Evolutionary conservation across 768 basidiomycete genomes (phyloP).

Genomic region (Phanerochaete carnosa): DNA sequence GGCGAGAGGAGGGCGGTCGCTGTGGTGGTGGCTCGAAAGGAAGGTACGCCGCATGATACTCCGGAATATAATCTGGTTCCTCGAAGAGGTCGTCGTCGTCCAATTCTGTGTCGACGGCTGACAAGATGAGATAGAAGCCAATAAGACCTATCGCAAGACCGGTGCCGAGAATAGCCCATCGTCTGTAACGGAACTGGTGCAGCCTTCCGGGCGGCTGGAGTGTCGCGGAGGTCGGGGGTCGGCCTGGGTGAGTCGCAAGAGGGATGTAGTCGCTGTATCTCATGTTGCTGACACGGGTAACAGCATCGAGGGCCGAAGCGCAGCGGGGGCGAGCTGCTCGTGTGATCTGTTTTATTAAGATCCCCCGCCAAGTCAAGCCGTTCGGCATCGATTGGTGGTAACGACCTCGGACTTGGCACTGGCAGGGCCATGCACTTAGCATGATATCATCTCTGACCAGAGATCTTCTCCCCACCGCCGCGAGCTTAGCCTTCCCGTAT

Average conservation of each 20-base stretch:
- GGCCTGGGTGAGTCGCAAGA: slow-evolving; percentile 19
- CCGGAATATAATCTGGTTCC: background rate
- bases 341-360: slow-evolving; percentile 9
- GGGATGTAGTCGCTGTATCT: slow-evolving; percentile 18
- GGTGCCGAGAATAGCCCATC: slow-evolving; percentile 16
- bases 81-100: slow-evolving; percentile 12
- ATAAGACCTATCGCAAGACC: slow-evolving; percentile 15
- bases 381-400: slow-evolving; percentile 1
- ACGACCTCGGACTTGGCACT: slow-evolving; percentile 3
- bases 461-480: background rate
- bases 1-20: slow-evolving; percentile 2
- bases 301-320: slow-evolving; percentile 1
- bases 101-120: background rate
- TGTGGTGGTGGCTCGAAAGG: slow-evolving; percentile 15
- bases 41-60: slow-evolving; percentile 19
- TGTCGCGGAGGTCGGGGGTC: slow-evolving; percentile 10
- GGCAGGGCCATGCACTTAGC: slow-evolving; percentile 1
- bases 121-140: slow-evolving; percentile 13
- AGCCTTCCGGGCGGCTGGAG: background rate
- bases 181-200: slow-evolving; percentile 2
- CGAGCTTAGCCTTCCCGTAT: too few species aligned
- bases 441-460: background rate
- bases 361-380: slow-evolving; percentile 3
- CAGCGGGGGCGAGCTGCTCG: background rate
- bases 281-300: background rate